A percentile compares a stretch with the other conserved stretches of the same genome.
Conservation (phyloP, 139 green algal species). For the Penium margaritaceum region DNA sequence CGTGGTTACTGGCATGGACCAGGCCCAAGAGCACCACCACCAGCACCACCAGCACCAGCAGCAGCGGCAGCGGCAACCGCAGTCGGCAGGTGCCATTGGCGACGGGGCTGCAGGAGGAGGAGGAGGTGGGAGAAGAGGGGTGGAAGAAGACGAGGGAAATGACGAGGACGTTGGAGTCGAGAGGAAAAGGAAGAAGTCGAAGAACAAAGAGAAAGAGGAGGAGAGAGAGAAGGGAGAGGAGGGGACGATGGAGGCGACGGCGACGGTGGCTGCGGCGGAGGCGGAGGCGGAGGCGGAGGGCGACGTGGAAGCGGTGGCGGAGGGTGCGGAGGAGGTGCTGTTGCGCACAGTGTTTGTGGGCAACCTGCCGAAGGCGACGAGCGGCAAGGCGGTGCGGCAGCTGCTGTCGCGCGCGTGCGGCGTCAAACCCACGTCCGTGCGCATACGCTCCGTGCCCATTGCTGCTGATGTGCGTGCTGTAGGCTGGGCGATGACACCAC, state of each 20-base stretch:
- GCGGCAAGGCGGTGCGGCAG: slow-evolving; percentile 54
- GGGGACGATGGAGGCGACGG: background rate
- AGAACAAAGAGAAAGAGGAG: background rate
- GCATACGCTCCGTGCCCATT: slow-evolving; percentile 70
- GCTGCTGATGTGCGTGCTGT: slow-evolving; percentile 28
- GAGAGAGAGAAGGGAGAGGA: background rate
- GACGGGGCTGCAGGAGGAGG: too few relatives aligned
- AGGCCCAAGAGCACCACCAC: too few relatives aligned
- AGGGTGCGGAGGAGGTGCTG: slow-evolving; percentile 21
- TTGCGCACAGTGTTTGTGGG: slow-evolving; percentile 81
- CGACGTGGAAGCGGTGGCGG: background rate
- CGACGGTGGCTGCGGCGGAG: background rate
- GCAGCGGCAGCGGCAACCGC: too few relatives aligned
- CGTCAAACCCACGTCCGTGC: slow-evolving; percentile 69
- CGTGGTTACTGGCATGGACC: too few relatives aligned
- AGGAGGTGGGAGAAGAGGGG: background rate
- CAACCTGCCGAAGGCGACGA: slow-evolving; percentile 67
- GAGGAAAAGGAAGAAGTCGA: slow-evolving; percentile 22
- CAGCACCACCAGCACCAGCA: too few relatives aligned
- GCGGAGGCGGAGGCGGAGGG: background rate
- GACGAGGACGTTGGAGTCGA: background rate
- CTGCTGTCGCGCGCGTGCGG: slow-evolving; percentile 58
- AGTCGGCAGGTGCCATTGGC: too few relatives aligned
- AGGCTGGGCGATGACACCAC: too few relatives aligned
- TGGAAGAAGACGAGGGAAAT: background rate